Base-by-base conservation (phyloP, 1,139 yeast species). In the Yamadazyma oceani region DNA sequence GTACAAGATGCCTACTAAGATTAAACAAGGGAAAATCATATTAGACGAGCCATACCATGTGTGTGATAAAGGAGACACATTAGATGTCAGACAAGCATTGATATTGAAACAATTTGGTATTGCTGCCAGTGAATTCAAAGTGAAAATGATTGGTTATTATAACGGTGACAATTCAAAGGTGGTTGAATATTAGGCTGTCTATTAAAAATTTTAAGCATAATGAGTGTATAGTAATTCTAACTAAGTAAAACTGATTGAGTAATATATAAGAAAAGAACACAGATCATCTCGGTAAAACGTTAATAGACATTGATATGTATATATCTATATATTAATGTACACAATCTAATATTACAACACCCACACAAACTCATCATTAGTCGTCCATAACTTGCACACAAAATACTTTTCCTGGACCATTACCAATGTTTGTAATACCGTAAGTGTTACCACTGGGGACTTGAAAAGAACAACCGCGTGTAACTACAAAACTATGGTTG, bases 71-170 rank as follows among this genome's bases (percentile, higher is more conserved):
- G 97, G 95, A 27, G 88, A 89, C 44, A 69, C 74, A 26, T 75
- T 94, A 48, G 95, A 89, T 63, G 94, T 90, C 40, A 85, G 87
- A 57, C 95, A 94, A 67, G 95, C 97, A 23, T 76, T 92, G 53
- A 80, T 92, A 42, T 75, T 92, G 62, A 94, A 94, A 66, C 94
- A 88, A 56, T 94, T 92, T 62, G 99, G 99, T 55, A 79, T 92
- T 42, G 97, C 97, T 19, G 88, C 90, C 41, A 78, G 96, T 36
- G 90, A 88, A 58, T 92, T 90, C 66, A 87, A 82, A 62, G 92
- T 92, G 41, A 75, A 80, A 51, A 69, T 85, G 46, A 65, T 83
- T 51, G 96, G 94, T 15, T 85, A 75, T 62, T 92, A 85, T 59
- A 80, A 82, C 56, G 76, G 73, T 43, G 85, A 82, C 46, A 49